These are phyloP conservation scores for Odontarrhena argentea DNA, from an alignment of 345 rosid species.

Conservation along the genomic window DNA sequence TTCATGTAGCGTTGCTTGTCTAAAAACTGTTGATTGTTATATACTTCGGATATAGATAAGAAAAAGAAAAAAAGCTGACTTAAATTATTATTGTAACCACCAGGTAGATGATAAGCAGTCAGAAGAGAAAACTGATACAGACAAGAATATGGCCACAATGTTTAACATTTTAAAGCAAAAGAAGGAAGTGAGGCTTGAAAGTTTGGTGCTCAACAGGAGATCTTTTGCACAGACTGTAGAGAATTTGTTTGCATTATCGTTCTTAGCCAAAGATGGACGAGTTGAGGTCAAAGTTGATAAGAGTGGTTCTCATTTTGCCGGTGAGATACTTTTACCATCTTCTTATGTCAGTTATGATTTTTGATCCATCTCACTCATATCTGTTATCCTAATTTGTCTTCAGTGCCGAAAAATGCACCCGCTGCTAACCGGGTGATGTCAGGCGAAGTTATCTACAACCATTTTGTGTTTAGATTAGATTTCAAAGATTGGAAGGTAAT, in stretches of 20 bases:
- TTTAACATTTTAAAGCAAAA: conserved; percentile 63
- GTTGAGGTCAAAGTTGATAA: conserved; percentile 60
- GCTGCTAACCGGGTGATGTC: conserved; percentile 54
- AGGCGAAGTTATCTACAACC: conserved; percentile 63
- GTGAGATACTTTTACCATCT: conserved; percentile 47
- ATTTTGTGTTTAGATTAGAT: conserved; percentile 89
- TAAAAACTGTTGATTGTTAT: conserved; percentile 8
- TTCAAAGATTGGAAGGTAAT: conserved; percentile 90
- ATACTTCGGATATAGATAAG: conserved; percentile 7
- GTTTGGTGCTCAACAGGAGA: conserved; percentile 64
- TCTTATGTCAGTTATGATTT: conserved; percentile 10
- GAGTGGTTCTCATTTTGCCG: conserved; percentile 66
- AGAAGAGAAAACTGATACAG: conserved; percentile 84
- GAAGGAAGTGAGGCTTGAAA: conserved; percentile 66
- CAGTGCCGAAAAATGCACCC: conserved; percentile 92
- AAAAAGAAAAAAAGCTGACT: conserved; percentile 14
- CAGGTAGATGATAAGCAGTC: conserved; percentile 61
- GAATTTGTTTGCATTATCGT: conserved; percentile 86
- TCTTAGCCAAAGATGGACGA: conserved; percentile 89
- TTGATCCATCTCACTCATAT: conserved; percentile 2
- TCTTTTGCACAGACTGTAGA: conserved; percentile 93
- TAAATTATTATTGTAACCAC: not conserved
- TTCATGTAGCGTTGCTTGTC: conserved; percentile 2
- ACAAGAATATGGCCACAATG: conserved; percentile 74
- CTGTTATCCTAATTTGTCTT: conserved; percentile 5